Conservation (phyloP, 768 basidiomycete species). For the Lentinula aciculospora region DNA sequence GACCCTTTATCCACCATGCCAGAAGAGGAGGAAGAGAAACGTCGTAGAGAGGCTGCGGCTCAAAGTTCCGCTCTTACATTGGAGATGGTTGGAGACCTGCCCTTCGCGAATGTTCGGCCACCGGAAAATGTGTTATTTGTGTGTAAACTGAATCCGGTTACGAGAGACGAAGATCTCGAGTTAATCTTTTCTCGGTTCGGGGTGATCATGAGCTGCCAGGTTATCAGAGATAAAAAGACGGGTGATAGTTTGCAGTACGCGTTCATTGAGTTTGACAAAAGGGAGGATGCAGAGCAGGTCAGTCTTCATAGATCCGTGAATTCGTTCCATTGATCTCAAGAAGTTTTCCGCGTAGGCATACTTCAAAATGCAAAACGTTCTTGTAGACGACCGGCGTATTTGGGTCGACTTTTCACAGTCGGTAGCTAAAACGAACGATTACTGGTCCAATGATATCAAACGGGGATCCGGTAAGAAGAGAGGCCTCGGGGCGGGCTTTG, state of each 20-base stretch:
- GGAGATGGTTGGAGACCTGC: constrained; percentile 99
- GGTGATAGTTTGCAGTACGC: constrained; percentile 98
- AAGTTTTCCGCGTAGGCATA: constrained; percentile 59
- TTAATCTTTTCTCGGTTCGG: constrained; percentile 97
- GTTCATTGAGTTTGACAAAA: constrained; percentile 95
- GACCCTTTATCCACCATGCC: constrained; percentile 72
- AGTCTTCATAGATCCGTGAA: constrained; percentile 17
- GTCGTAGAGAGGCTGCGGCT: constrained; percentile 83
- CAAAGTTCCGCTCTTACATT: constrained; percentile 91
- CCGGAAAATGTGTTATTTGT: constrained; percentile 99
- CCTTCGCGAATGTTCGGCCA: constrained; percentile 95
- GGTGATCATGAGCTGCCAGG: constrained; percentile 93
- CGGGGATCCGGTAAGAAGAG: constrained; percentile 34
- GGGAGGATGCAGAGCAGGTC: constrained; percentile 92
- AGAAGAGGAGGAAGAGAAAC: constrained; percentile 79
- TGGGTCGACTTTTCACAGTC: constrained; percentile 99
- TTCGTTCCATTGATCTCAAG: constrained; percentile 1
- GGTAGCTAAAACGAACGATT: constrained; percentile 77
- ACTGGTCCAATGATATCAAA: constrained; percentile 77
- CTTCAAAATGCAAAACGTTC: constrained; percentile 99
- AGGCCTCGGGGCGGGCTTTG: constrained; percentile 45
- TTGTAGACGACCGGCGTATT: constrained; percentile 95
- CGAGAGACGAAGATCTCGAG: constrained; percentile 92
- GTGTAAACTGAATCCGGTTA: constrained; percentile 96
- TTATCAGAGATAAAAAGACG: constrained; percentile 92